Conservation (phyloP, 176 grass and related monocot genomes). For the Leersia perrieri region DNA sequence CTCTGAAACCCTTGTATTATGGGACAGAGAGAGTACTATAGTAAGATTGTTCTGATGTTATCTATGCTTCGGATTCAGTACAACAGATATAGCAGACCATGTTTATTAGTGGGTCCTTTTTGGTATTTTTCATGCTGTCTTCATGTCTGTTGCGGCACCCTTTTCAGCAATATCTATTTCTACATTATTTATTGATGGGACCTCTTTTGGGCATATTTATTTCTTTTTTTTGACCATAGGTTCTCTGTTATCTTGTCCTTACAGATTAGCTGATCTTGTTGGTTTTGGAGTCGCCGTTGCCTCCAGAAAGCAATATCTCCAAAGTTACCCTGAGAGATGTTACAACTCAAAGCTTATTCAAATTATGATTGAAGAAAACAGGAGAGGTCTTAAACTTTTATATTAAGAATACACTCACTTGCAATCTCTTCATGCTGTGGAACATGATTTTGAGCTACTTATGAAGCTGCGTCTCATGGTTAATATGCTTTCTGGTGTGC, state of each 20-base stretch:
- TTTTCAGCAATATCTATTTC: background rate
- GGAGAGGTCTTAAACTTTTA: conserved; percentile 61
- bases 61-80: conserved; percentile 13
- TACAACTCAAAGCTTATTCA: conserved; percentile 65
- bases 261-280: conserved; percentile 73
- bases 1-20: no score
- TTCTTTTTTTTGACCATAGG: conserved; percentile 18
- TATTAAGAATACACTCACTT: background rate
- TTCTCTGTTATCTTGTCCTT: conserved; percentile 29
- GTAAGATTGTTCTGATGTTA: background rate
- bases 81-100: background rate
- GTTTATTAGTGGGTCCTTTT: background rate
- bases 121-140: background rate
- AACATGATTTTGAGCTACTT: background rate
- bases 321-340: conserved; percentile 63
- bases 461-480: conserved; percentile 3
- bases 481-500: conserved; percentile 30
- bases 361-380: conserved; percentile 71
- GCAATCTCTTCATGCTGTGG: background rate
- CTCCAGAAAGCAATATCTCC: conserved; percentile 56
- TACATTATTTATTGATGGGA: background rate
- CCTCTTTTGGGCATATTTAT: background rate
- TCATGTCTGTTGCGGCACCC: background rate
- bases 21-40: no score
- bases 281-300: conserved; percentile 65